These are phyloP conservation scores for Solanum virginianum DNA, from an alignment of 257 asterid genomes.

Conservation along the genomic window DNA sequence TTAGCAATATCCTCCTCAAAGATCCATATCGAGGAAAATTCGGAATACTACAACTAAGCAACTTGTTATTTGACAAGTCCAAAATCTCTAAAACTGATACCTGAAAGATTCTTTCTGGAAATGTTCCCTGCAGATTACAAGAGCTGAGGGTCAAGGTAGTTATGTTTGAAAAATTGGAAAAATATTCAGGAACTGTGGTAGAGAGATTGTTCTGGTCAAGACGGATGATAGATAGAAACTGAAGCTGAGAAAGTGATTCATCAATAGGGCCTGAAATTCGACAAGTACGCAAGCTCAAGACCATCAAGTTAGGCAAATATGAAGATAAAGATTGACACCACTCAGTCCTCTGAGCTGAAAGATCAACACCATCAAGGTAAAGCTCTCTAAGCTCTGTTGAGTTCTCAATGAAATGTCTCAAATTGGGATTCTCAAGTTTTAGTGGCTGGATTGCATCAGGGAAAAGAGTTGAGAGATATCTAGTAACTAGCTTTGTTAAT, in stretches of 20 bases:
- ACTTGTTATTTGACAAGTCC: constrained; percentile 18
- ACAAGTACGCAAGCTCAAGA: constrained; percentile 37
- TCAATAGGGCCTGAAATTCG: constrained; percentile 24
- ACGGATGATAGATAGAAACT: constrained; percentile 20
- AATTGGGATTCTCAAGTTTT: constrained; percentile 34
- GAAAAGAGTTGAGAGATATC: constrained; percentile 9
- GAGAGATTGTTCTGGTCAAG: constrained; percentile 30
- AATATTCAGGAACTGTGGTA: constrained; percentile 10
- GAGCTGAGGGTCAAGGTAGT: constrained; percentile 17
- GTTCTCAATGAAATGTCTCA: constrained; percentile 27
- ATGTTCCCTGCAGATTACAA: constrained; percentile 25
- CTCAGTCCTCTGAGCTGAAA: constrained; percentile 19
- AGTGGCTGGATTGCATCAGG: background rate
- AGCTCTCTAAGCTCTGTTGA: constrained; percentile 25
- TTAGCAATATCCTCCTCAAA: constrained; percentile 3
- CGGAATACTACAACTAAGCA: constrained; percentile 12
- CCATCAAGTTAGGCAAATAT: constrained; percentile 19
- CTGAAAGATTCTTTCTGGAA: constrained; percentile 27
- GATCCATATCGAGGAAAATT: constrained; percentile 2
- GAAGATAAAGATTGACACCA: constrained; percentile 31
- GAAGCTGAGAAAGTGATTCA: constrained; percentile 23
- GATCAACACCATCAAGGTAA: constrained; percentile 35
- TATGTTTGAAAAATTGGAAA: constrained; percentile 21
- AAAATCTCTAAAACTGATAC: constrained; percentile 16
- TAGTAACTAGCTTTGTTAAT: constrained; percentile 8